Evolutionary conservation across 1,139 yeast genomes (phyloP), one percentile per base, ranked within the genome.

Genomic region (Yamadazyma sp.): DNA sequence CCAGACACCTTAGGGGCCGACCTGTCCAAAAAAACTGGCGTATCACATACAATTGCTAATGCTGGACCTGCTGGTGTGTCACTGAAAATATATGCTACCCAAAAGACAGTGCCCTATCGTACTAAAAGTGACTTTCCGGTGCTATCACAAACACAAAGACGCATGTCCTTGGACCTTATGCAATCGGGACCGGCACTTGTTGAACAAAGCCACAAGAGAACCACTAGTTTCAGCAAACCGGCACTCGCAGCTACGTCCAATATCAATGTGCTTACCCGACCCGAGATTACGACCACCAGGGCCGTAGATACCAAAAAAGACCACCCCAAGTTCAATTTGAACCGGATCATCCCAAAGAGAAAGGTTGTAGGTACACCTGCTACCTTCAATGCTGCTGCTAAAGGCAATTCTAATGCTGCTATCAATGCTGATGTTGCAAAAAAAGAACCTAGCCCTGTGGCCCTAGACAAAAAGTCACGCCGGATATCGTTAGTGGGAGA

Each of bases 401-500:
- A n/a, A n/a, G n/a, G n/a, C n/a, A n/a, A n/a, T n/a, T n/a, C n/a
- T n/a, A n/a, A n/a, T n/a, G n/a, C n/a, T n/a, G n/a, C n/a, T n/a
- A n/a, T n/a, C n/a, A n/a, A n/a, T n/a, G n/a, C n/a, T n/a, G n/a
- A n/a, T n/a, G n/a, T n/a, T n/a, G 8, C 25, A n/a, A 17, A 12
- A 13, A 12, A 13, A 14, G 22, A 16, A 18, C 21, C 14, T 5
- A n/a, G n/a, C 6, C 6, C 4, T 12, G 4, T 12, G 6, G 9
- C 28, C 28, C 9, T 15, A 5, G n/a, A 27, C 14, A 27, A 27
- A 15, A 14, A 35, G 26, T 13, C 43, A 16, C 33, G 73, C 42
- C 46, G 74, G 31, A 47, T 52, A 24, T 70, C 75, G 3, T 42
- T 68, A 28, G 71, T 70, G 13, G 72, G 67, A 1, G 71, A 66